A percentile compares a stretch with the other conserved stretches of the same genome.
Evolutionary conservation across 345 rosid genomes (phyloP).

Genomic region (Clarkia xantiana): DNA sequence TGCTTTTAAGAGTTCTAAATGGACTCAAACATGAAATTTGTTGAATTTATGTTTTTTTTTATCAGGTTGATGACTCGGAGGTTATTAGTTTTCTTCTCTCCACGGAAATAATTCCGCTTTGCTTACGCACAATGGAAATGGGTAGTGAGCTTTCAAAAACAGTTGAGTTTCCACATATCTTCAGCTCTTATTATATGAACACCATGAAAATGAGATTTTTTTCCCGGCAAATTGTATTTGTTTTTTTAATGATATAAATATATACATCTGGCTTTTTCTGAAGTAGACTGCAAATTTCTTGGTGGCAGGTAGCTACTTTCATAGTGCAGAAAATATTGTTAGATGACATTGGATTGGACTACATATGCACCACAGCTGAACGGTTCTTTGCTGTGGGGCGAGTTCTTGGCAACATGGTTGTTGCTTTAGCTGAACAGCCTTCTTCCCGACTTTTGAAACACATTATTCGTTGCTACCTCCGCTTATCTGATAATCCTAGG

Average conservation of each 20-base stretch:
- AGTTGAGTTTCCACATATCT: constrained; percentile 4
- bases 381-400: constrained; percentile 86
- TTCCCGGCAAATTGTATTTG: too few species aligned
- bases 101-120: constrained; percentile 84
- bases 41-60: constrained; percentile 1
- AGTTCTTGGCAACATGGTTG: constrained; percentile 85
- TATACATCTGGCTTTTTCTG: too few species aligned
- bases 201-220: too few species aligned
- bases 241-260: too few species aligned
- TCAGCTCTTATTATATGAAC: too few species aligned
- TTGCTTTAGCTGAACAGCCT: constrained; percentile 80
- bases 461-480: constrained; percentile 81
- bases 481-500: constrained; percentile 86
- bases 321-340: constrained; percentile 83
- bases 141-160: constrained; percentile 10
- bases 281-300: too few species aligned
- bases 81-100: constrained; percentile 98
- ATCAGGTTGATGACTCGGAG: constrained; percentile 96
- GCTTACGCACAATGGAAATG: constrained; percentile 96
- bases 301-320: constrained; percentile 73
- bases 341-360: constrained; percentile 94
- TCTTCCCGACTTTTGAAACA: constrained; percentile 74
- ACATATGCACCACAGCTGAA: constrained; percentile 87
- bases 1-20: too few species aligned
- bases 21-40: too few species aligned